Percentiles rank a stretch among this genome's conserved stretches.
Evolutionary conservation across 345 rosid genomes (phyloP).

Genomic region (Citrus sp.): DNA sequence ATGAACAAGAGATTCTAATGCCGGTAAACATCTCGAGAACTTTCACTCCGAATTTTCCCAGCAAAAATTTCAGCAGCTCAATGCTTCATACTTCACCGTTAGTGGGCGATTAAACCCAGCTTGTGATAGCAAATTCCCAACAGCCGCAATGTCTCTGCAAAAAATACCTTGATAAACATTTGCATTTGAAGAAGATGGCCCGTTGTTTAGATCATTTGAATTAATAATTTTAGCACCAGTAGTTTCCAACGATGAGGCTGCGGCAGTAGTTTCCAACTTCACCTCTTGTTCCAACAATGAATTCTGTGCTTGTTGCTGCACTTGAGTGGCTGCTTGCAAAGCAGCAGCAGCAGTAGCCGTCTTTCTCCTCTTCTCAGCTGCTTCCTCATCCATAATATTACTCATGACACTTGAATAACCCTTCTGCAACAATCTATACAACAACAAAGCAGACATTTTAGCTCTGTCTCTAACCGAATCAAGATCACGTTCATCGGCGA

Average conservation of each 20-base stretch:
- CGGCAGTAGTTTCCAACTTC: not conserved
- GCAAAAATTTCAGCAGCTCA: constrained; percentile 53
- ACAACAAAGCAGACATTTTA: constrained; percentile 74
- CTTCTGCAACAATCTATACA: constrained; percentile 78
- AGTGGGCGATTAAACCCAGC: constrained; percentile 76
- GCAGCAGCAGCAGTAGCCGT: constrained; percentile 37
- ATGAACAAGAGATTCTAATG: constrained; percentile 33
- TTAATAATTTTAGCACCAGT: constrained; percentile 17
- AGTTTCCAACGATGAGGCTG: constrained; percentile 7
- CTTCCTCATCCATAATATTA: constrained; percentile 63
- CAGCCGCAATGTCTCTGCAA: constrained; percentile 82
- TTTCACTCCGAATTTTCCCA: not conserved
- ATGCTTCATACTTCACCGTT: constrained; percentile 78
- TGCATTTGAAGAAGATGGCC: constrained; percentile 22
- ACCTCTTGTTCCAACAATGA: constrained; percentile 25
- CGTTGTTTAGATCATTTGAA: constrained; percentile 18
- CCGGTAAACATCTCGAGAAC: constrained; percentile 30
- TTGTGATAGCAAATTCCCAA: constrained; percentile 70
- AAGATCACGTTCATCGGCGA: constrained; percentile 58
- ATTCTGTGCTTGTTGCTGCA: constrained; percentile 34
- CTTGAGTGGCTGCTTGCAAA: constrained; percentile 46
- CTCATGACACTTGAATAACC: constrained; percentile 64
- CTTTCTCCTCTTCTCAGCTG: constrained; percentile 55
- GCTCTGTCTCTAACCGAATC: constrained; percentile 76
- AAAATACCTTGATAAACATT: constrained; percentile 81